Evolutionary conservation across 805 yeast genomes (phyloP).

Genomic region (Barnettozyma sucrosica): DNA sequence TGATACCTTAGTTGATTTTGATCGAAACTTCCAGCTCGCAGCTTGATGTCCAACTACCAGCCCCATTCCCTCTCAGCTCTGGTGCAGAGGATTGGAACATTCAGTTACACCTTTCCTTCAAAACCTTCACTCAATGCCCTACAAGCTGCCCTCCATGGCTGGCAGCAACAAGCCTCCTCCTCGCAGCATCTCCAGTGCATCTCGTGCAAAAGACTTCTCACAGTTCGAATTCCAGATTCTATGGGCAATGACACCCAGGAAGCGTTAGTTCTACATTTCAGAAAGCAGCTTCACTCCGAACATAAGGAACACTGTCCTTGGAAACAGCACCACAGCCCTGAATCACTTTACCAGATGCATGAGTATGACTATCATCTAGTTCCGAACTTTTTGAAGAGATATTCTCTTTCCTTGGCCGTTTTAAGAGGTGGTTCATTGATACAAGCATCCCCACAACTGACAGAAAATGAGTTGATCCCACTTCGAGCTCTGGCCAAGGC

Average conservation of each 20-base stretch:
- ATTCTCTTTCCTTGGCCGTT: background rate
- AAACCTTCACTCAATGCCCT: background rate
- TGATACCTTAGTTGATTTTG: too few species aligned
- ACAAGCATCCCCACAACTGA: background rate
- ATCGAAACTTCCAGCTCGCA: background rate
- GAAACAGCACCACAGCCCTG: background rate
- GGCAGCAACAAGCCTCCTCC: background rate
- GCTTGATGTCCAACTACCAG: background rate
- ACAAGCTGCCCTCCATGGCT: background rate
- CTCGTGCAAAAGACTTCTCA: background rate
- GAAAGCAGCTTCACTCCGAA: background rate
- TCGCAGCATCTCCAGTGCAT: background rate
- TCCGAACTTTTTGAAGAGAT: background rate
- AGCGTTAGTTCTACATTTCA: background rate
- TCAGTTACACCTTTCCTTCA: background rate
- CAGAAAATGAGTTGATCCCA: background rate
- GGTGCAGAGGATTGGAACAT: background rate
- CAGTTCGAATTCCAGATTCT: background rate
- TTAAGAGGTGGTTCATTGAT: background rate
- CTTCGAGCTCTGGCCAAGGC: background rate
- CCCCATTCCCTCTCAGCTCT: background rate
- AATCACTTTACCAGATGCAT: background rate
- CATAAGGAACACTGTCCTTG: constrained; percentile 7
- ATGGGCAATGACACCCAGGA: background rate
- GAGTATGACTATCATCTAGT: background rate